Base-by-base conservation (phyloP, 768 basidiomycete species). In the Multifurca ochricompacta region DNA sequence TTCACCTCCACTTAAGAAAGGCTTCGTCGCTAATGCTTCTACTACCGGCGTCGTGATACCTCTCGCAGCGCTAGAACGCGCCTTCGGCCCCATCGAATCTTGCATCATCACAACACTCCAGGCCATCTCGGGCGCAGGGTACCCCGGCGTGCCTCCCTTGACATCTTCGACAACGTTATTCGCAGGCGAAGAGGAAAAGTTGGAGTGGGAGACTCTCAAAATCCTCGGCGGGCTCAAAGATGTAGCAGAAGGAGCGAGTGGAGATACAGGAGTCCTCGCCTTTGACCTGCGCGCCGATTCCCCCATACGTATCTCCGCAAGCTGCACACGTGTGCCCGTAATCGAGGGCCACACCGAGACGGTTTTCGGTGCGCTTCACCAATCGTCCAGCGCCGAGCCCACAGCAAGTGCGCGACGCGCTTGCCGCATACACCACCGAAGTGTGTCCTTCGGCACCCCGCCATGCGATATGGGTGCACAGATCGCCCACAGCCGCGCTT, bases 131-230 rank as follows among this genome's bases (percentile, higher is more conserved):
- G 96, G 96, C 34, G 94, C 81, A 0, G 96, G 96, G n/a, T 99
- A 98, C 72, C 96, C 96, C 1, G 96, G 95, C 48, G 83, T 98
- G 1, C 91, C 11, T 77, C 78, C 39, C 76, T 99, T 53, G 96
- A 98, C 70, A 90, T 97, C 68, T 63, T 96, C 60, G 96, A 98
- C 73, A 98, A 98, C 73, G 77, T 99, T 67, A 85, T 99, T 99
- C 68, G 70, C 79, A 16, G 91, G 94, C 45, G 95, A 97, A 66
- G 89, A 92, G 64, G 96, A 98, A 67, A 99, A 98, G 68, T 92
- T 98, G 60, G 95, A 99, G 68, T 99, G 96, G 96, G 96, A 99
- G 73, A 86, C 91, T 6, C 79, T 88, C 63, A 99, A 98, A 74
- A 99, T 99, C 64, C 82, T 99, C 19, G 95, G 96, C 21, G 91